Evolutionary conservation across 2,329 filamentous ascomycete species (phyloP).

Genomic region (Diaporthe citri): DNA sequence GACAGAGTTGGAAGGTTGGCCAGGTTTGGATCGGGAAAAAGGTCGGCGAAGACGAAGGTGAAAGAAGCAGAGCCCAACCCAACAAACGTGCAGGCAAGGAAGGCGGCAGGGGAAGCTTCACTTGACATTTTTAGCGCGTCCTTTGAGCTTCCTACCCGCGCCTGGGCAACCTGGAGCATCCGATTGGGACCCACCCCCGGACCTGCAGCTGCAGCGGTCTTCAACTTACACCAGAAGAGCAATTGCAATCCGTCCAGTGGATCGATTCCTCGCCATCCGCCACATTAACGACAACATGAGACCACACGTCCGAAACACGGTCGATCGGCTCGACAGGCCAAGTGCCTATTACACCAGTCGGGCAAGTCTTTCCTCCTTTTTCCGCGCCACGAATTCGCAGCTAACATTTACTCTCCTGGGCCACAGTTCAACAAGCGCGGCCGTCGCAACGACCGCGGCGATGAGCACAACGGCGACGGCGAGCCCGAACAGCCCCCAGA

Average conservation of each 20-base stretch:
- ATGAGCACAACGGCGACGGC: slow-evolving; percentile 59
- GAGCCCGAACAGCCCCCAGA: slow-evolving; percentile 69
- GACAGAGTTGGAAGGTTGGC: neutral
- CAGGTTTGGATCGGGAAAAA: neutral
- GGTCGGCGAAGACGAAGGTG: neutral
- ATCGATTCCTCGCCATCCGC: neutral
- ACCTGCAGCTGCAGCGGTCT: slow-evolving; percentile 26
- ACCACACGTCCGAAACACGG: slow-evolving; percentile 72
- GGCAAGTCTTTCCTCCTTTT: slow-evolving; percentile 62
- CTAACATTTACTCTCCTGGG: slow-evolving; percentile 42
- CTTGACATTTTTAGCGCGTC: slow-evolving; percentile 41
- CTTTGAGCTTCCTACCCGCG: slow-evolving; percentile 32
- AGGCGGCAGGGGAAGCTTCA: slow-evolving; percentile 32
- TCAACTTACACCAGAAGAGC: slow-evolving; percentile 13
- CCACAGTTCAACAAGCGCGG: slow-evolving; percentile 76
- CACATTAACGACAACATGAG: slow-evolving; percentile 54
- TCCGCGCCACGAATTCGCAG: neutral
- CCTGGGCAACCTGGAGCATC: neutral
- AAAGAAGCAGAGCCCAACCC: neutral
- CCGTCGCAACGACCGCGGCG: slow-evolving; percentile 70
- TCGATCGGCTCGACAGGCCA: slow-evolving; percentile 92
- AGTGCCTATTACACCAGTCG: slow-evolving; percentile 92
- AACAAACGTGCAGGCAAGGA: slow-evolving; percentile 30
- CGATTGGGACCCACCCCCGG: slow-evolving; percentile 34
- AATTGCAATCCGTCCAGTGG: neutral